A percentile compares a stretch with the other conserved stretches of the same genome.
phyloP scores from a whole-genome alignment of 1,139 yeast species.

The Geotrichum australiense region DNA sequence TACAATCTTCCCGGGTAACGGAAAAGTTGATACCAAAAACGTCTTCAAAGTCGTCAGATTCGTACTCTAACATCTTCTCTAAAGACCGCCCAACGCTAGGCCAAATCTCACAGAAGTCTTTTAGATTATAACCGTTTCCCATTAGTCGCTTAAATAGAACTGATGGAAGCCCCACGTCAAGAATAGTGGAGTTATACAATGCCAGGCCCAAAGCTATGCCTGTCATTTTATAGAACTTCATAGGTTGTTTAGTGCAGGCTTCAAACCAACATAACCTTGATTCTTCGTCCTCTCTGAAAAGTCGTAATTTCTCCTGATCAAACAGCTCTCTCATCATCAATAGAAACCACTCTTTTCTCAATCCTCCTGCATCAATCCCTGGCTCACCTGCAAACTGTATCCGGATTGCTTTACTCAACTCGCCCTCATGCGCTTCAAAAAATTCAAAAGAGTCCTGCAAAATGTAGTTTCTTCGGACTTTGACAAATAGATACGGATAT shows the following conservation, averaged over 20 bases:
- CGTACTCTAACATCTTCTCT: constrained; percentile 45
- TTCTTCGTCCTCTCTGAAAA: constrained; percentile 50
- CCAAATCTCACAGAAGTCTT: constrained; percentile 59
- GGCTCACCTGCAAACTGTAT: constrained; percentile 83
- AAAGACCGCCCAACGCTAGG: constrained; percentile 63
- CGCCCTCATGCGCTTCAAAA: constrained; percentile 50
- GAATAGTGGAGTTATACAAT: constrained; percentile 77
- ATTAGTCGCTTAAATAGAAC: constrained; percentile 71
- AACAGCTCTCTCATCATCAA: constrained; percentile 63
- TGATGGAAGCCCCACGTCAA: constrained; percentile 70
- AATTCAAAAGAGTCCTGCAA: constrained; percentile 69
- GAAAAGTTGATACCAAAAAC: constrained; percentile 46
- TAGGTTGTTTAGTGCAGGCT: constrained; percentile 35
- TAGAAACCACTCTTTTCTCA: constrained; percentile 87
- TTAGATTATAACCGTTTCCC: constrained; percentile 47
- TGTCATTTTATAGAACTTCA: constrained; percentile 59
- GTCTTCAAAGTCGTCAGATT: constrained; percentile 41
- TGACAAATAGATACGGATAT: constrained; percentile 61
- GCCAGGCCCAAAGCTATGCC: constrained; percentile 89
- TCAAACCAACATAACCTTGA: constrained; percentile 73
- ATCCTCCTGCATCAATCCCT: constrained; percentile 93
- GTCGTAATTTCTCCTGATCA: constrained; percentile 44
- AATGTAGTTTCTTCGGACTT: constrained; percentile 59
- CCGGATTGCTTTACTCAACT: constrained; percentile 64
- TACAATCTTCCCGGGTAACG: constrained; percentile 30